Evolutionary conservation across 257 asterid genomes (phyloP).

Genomic region (Buddleja alternifolia): DNA sequence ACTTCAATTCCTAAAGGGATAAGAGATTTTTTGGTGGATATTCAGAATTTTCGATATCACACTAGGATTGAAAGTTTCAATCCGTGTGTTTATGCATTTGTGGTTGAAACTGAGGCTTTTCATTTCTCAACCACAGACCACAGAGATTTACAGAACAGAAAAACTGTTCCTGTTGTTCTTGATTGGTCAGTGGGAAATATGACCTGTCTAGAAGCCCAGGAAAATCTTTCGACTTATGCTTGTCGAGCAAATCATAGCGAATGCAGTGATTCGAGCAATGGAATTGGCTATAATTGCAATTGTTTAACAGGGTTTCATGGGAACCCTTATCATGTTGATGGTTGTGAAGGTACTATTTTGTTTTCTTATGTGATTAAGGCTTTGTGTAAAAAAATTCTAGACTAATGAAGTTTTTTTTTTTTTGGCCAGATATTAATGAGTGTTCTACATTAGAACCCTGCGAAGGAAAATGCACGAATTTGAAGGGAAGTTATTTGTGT

Average conservation of each 20-base stretch:
- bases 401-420: background rate
- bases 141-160: background rate
- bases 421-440: slow-evolving; percentile 39
- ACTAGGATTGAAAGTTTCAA: slow-evolving; percentile 8
- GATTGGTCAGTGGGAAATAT: slow-evolving; percentile 37
- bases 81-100: slow-evolving; percentile 46
- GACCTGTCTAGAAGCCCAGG: slow-evolving; percentile 29
- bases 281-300: slow-evolving; percentile 32
- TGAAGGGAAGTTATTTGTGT: slow-evolving; percentile 25
- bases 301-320: slow-evolving; percentile 40
- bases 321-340: slow-evolving; percentile 43
- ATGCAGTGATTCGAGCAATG: slow-evolving; percentile 31
- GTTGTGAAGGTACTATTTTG: slow-evolving; percentile 44
- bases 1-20: slow-evolving; percentile 34
- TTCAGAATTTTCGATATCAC: slow-evolving; percentile 26
- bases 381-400: background rate
- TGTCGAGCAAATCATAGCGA: slow-evolving; percentile 33
- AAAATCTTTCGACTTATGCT: slow-evolving; percentile 25
- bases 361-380: background rate
- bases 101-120: slow-evolving; percentile 27
- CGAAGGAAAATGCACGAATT: slow-evolving; percentile 21
- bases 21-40: background rate
- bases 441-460: slow-evolving; percentile 30
- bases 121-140: slow-evolving; percentile 34
- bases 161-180: slow-evolving; percentile 34